Evolutionary conservation across 208 protist genomes (phyloP), one percentile per base, ranked within the genome.

Genomic region (Wallacemonas rigidus): DNA sequence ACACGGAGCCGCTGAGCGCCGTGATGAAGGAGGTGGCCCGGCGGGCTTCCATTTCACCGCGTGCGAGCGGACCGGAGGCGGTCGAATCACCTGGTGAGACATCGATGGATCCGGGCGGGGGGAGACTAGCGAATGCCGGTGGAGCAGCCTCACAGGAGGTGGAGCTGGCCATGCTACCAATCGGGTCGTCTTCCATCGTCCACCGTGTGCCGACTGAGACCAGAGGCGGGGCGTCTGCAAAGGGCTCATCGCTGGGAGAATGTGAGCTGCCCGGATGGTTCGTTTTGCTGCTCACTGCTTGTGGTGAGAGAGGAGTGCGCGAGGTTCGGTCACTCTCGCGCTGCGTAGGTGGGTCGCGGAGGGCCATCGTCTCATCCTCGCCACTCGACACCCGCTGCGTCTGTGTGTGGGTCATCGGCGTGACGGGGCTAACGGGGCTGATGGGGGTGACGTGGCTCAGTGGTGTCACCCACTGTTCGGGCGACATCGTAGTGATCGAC

Each of bases 401-500:
- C 36, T 72, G 15, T 35, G 56, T 35, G 26, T 15, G 45, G 40
- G 65, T 40, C 47, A 17, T 9, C 43, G 65, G 64, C 14, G 39
- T 35, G 4, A 60, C 14, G 6, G 45, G 5, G 45, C 35, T 36
- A 12, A 50, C 12, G 45, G 45, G 45, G 45, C 45, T 50, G 14
- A 65, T 53, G 8, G 57, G 63, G 15, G 41, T 68, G 36, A 51
- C 50, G 3, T 55, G 70, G 50, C 54, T 74, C 47, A 53, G 8
- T 26, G 55, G n/a, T 12, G 69, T 76, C 48, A 53, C 54, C 39
- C 53, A 36, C 15, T 38, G 36, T 6, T 63, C 53, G 4, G 70
- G 56, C 14, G 41, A 67, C 41, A 74, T n/a, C 26, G 26, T 26
- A 1, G 69, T 17, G 51, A 70, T 60, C 12, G 69, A 72, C n/a